These are phyloP conservation scores for Penicillium brasilianum DNA, from an alignment of 2,329 filamentous ascomycete species.

Conservation along the genomic window DNA sequence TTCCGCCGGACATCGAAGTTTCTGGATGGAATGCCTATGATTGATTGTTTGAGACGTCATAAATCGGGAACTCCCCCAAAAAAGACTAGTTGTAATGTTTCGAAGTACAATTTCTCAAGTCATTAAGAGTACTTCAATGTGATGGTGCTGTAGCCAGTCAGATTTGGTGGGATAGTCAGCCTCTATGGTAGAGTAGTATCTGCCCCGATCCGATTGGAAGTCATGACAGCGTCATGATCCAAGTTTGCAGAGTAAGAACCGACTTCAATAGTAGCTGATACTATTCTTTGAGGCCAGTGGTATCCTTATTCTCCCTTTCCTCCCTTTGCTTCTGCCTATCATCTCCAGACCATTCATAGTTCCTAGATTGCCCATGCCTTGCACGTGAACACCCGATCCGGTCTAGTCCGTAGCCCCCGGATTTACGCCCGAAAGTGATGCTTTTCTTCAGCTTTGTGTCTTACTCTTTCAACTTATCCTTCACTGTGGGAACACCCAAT, in stretches of 20 bases:
- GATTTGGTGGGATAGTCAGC: background rate
- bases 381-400: conserved; percentile 30
- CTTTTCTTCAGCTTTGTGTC: conserved; percentile 22
- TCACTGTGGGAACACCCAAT: conserved; percentile 13
- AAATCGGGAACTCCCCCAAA: background rate
- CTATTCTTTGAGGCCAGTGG: no score
- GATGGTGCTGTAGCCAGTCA: background rate
- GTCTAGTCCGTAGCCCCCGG: conserved; percentile 29
- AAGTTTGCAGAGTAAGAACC: background rate
- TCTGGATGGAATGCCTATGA: background rate
- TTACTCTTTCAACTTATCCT: conserved; percentile 12
- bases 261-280: background rate
- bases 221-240: background rate
- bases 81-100: background rate
- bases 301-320: background rate
- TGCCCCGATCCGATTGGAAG: background rate
- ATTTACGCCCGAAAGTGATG: conserved; percentile 29
- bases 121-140: background rate
- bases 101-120: background rate
- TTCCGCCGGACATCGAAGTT: background rate
- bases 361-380: conserved; percentile 15
- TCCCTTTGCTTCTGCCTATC: background rate
- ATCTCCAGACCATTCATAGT: conserved; percentile 7
- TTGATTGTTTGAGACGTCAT: background rate
- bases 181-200: background rate